A percentile compares a stretch with the other conserved stretches of the same genome.
phyloP scores from a whole-genome alignment of 768 basidiomycete genomes.

The Omphalotus guepiniiformis region DNA sequence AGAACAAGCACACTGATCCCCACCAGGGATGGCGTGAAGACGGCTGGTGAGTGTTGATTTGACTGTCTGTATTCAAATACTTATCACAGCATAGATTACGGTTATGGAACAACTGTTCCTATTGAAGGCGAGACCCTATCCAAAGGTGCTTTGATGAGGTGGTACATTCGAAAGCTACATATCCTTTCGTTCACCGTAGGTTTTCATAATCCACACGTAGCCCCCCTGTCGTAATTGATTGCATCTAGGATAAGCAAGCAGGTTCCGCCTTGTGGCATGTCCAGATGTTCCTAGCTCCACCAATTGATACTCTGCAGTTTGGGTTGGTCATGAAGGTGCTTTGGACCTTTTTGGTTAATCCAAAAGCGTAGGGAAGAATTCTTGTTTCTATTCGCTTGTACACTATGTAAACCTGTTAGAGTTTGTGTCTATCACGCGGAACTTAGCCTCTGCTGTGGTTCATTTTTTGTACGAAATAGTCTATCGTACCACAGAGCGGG shows the following conservation, averaged over 20 bases:
- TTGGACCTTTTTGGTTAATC: too few species aligned
- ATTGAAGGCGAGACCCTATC: slow-evolving; percentile 10
- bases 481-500: too few species aligned
- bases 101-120: slow-evolving; percentile 10
- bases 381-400: too few species aligned
- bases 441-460: too few species aligned
- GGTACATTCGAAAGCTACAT: slow-evolving; percentile 9
- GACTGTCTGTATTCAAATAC: not conserved
- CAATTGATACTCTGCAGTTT: slow-evolving; percentile 1
- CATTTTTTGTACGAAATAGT: too few species aligned
- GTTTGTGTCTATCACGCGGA: too few species aligned
- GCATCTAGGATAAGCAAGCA: slow-evolving; percentile 8
- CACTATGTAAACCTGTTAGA: too few species aligned
- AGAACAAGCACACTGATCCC: too few species aligned
- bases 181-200: slow-evolving; percentile 7
- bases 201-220: not conserved
- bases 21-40: too few species aligned
- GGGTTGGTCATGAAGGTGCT: not conserved
- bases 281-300: not conserved
- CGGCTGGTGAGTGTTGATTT: not conserved
- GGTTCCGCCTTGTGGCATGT: not conserved
- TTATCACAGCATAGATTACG: slow-evolving; percentile 18
- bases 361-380: too few species aligned
- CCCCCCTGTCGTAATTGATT: too few species aligned
- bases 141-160: slow-evolving; percentile 1